Base-by-base conservation (phyloP, 2,329 filamentous ascomycete genomes). In the Fusarium papillatum region DNA sequence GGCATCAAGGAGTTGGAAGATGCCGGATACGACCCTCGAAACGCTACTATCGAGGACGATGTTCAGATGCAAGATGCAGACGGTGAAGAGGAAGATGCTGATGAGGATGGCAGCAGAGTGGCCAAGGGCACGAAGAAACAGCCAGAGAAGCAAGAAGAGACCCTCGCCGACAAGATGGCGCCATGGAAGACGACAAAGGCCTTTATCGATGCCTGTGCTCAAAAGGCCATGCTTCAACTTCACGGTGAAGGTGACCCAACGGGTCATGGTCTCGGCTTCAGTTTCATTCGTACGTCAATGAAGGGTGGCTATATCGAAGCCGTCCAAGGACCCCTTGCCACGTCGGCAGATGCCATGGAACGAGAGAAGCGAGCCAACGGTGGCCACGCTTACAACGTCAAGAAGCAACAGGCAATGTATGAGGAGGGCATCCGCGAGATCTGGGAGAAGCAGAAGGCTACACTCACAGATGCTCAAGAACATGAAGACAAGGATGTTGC, bases 181-280 rank as follows among this genome's bases (percentile, higher is more conserved):
- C 97, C 97, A 0, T 99, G 97, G 97, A 95, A 96, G 79, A 96
- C 95, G 0, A 98, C 95, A 64, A 98, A 98, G 85, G 98, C 98
- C 72, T 99, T 99, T 84, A 90, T 98, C 70, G 94, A 98, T 76
- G 97, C 97, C 2, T 96, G 95, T 62, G 93, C 95, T 71, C 95
- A 95, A 70, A 99, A 99, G 83, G 97, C 97, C 5, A 99, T 99
- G 97, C 90, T 99, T 57, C 94, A 96, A 78, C 90, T 99, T 16
- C 96, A 98, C 79, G 97, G 97, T 24, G 95, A 97, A 76, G 97
- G 97, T 68, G 97, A 99, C 81, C 97, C 97, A 5, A 98, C 96
- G 1, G 95, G 95, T 29, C 94, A 96, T 79, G 97, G 97, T 3
- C 92, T 98, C 71, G 97, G 95, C 4, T 98, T 98, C 87, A 98